Percentiles rank a stretch among this genome's conserved stretches.
phyloP scores from a whole-genome alignment of 805 yeast genomes.

The Pichia rugopelliculosa region DNA sequence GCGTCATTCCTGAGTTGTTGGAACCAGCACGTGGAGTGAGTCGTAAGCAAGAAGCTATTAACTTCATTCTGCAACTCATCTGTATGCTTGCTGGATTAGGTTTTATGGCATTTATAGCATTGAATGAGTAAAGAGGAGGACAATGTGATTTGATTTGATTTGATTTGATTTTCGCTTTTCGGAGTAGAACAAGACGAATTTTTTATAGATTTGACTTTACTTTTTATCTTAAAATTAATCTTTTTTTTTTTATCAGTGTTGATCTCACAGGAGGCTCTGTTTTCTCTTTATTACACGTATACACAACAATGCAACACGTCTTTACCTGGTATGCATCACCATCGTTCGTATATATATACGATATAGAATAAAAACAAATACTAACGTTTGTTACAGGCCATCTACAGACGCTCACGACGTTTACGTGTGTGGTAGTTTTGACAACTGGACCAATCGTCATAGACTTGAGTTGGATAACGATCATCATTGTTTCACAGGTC shows the following conservation, averaged over 20 bases:
- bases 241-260: neutral
- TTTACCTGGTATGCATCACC: neutral
- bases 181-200: too few species aligned
- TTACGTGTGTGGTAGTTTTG: conserved; percentile 54
- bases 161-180: neutral
- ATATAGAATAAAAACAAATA: too few species aligned
- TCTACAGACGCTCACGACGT: conserved; percentile 30
- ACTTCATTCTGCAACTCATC: conserved; percentile 39
- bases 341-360: neutral
- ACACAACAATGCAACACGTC: neutral
- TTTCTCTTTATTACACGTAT: neutral
- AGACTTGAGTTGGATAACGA: conserved; percentile 34
- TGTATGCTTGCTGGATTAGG: conserved; percentile 48
- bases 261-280: neutral
- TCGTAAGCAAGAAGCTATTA: conserved; percentile 32
- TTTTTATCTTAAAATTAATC: too few species aligned
- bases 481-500: conserved; percentile 24
- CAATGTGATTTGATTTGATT: neutral
- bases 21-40: conserved; percentile 33
- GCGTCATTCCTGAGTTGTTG: conserved; percentile 67
- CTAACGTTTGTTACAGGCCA: conserved; percentile 23
- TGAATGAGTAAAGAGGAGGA: conserved; percentile 31
- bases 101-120: conserved; percentile 47
- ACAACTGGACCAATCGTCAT: conserved; percentile 45
- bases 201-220: too few species aligned